Evolutionary conservation across 1,284 basidiomycete genomes (phyloP).

Genomic region (Ganoderma lingzhi): DNA sequence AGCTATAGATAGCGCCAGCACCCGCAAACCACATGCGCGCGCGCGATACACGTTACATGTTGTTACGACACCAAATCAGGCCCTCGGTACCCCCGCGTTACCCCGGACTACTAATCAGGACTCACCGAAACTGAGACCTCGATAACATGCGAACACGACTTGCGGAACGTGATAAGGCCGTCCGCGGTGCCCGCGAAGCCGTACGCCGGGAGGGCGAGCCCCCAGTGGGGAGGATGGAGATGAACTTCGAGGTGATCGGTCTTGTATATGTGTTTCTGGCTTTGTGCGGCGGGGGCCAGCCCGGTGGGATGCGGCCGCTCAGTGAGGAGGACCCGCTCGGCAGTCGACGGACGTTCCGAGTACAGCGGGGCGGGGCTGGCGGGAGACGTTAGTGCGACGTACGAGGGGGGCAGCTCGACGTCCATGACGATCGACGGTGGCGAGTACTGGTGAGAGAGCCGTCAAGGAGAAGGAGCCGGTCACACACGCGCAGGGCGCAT

Average conservation of each 20-base stretch:
- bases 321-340: conserved; percentile 38
- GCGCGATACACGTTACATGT: conserved; percentile 6
- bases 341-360: conserved; percentile 31
- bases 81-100: neutral
- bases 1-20: conserved; percentile 41
- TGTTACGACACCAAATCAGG: conserved; percentile 9
- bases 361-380: conserved; percentile 36
- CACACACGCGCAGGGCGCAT: conserved; percentile 13
- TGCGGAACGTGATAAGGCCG: conserved; percentile 48
- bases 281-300: conserved; percentile 29
- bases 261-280: conserved; percentile 46
- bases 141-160: conserved; percentile 45
- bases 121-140: conserved; percentile 49
- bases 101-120: neutral
- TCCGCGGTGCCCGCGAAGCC: conserved; percentile 50
- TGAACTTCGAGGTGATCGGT: conserved; percentile 50
- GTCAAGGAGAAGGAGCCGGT: neutral
- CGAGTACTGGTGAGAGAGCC: neutral
- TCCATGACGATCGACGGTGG: conserved; percentile 21
- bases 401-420: conserved; percentile 30
- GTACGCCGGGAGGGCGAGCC: conserved; percentile 49
- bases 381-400: conserved; percentile 19
- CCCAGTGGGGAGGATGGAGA: conserved; percentile 51
- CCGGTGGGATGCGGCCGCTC: conserved; percentile 24
- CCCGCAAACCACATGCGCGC: neutral